Conservation (phyloP, 352 stramenopile species). For the Elongisporangium undulatum region DNA sequence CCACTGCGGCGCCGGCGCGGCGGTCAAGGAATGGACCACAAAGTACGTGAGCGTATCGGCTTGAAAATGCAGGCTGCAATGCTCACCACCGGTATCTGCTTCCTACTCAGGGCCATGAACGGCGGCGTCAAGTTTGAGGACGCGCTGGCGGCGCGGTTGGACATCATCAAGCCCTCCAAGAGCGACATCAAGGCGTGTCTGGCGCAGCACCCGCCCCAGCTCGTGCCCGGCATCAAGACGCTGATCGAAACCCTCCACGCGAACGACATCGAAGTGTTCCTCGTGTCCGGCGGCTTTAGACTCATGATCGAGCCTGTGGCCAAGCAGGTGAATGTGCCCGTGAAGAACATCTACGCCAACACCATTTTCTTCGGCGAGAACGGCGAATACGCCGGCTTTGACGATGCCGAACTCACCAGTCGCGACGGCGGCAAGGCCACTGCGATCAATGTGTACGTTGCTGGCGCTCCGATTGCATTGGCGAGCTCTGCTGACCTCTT, state of each 20-base stretch:
- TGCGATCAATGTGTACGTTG: slow-evolving; percentile 66
- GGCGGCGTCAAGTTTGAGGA: slow-evolving; percentile 98
- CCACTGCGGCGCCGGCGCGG: slow-evolving; percentile 91
- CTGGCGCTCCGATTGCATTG: neutral
- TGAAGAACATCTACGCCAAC: slow-evolving; percentile 97
- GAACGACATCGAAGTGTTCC: slow-evolving; percentile 92
- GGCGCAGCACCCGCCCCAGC: slow-evolving; percentile 82
- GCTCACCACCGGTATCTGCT: slow-evolving; percentile 3
- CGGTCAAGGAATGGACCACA: slow-evolving; percentile 93
- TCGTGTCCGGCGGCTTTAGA: slow-evolving; percentile 98
- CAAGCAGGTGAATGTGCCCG: slow-evolving; percentile 71
- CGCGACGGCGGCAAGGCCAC: slow-evolving; percentile 76
- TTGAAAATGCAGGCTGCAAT: neutral
- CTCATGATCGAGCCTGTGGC: slow-evolving; percentile 98
- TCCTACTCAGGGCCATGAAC: slow-evolving; percentile 92
- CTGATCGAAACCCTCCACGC: slow-evolving; percentile 89
- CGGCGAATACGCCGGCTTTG: slow-evolving; percentile 92
- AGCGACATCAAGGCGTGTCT: slow-evolving; percentile 90
- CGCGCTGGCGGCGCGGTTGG: slow-evolving; percentile 91
- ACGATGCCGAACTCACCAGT: slow-evolving; percentile 93
- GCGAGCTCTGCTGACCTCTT: neutral
- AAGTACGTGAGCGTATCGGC: slow-evolving; percentile 46
- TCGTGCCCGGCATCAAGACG: slow-evolving; percentile 88
- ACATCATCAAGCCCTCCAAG: slow-evolving; percentile 94
- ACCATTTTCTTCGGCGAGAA: slow-evolving; percentile 93